Conservation (phyloP, 176 grass and related monocot species). For the Rhynchospora breviuscula region DNA sequence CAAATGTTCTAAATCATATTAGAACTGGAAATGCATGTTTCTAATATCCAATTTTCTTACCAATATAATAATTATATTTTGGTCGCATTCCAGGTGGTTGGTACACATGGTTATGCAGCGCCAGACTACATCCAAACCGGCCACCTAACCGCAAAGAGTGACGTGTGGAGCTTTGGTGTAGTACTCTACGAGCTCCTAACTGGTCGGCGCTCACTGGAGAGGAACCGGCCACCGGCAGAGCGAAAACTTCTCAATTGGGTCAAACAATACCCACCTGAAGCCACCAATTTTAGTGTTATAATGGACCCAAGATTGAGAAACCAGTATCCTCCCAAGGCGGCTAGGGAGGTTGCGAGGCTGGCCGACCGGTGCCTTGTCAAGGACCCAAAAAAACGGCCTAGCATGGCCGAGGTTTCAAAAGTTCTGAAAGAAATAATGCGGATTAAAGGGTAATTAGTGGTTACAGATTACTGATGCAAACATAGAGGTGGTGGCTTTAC, state of each 20-base stretch:
- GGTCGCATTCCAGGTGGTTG: slow-evolving; percentile 44
- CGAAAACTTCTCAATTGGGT: slow-evolving; percentile 82
- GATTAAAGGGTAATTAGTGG: slow-evolving; percentile 31
- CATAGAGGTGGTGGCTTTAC: background rate
- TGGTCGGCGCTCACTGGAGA: slow-evolving; percentile 60
- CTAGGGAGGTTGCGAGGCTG: slow-evolving; percentile 48
- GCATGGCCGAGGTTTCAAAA: slow-evolving; percentile 50
- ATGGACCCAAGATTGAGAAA: slow-evolving; percentile 71
- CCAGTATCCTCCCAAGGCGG: slow-evolving; percentile 43
- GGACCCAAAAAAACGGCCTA: slow-evolving; percentile 64
- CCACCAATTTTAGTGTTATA: slow-evolving; percentile 43
- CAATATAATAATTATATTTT: background rate
- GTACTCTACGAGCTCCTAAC: slow-evolving; percentile 84
- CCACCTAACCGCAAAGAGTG: slow-evolving; percentile 71
- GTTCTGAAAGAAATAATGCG: slow-evolving; percentile 44
- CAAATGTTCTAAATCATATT: background rate
- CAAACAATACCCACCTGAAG: slow-evolving; percentile 34
- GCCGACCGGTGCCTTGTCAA: slow-evolving; percentile 66
- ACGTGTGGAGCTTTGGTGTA: slow-evolving; percentile 89
- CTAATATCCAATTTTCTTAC: background rate
- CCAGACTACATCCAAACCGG: slow-evolving; percentile 95
- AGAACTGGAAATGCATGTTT: background rate
- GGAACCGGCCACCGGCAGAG: slow-evolving; percentile 47
- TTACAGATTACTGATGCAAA: background rate
- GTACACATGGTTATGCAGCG: slow-evolving; percentile 87